phyloP scores from a whole-genome alignment of 2,329 filamentous ascomycete genomes.

The Davidsoniella eucalypti region DNA sequence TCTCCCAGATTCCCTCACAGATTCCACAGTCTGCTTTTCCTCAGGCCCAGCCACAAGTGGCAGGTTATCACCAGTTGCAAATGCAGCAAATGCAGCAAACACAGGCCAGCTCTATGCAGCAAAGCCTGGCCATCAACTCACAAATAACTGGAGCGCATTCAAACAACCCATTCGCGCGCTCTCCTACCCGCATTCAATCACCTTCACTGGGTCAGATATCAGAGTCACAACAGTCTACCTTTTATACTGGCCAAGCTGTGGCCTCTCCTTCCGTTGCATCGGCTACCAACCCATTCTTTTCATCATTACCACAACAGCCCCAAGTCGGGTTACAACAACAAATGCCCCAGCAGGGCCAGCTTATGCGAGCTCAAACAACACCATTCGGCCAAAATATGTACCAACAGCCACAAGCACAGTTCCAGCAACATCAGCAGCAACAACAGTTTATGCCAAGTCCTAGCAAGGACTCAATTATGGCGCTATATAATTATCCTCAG shows the following conservation, averaged over 20 bases:
- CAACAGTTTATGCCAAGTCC: constrained; percentile 26
- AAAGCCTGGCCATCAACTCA: constrained; percentile 26
- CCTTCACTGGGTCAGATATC: constrained; percentile 34
- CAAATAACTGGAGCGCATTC: constrained; percentile 20
- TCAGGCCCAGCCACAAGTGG: constrained; percentile 15
- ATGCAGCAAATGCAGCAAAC: constrained; percentile 26
- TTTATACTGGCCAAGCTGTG: constrained; percentile 18
- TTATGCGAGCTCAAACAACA: constrained; percentile 3
- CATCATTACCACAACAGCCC: constrained; percentile 17
- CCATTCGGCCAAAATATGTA: constrained; percentile 14
- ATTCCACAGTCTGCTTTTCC: not conserved
- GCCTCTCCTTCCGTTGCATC: constrained; percentile 3
- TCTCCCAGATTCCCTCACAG: constrained; percentile 1
- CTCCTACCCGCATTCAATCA: constrained; percentile 33
- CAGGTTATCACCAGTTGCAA: constrained; percentile 12
- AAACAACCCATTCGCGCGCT: constrained; percentile 34
- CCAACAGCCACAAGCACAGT: constrained; percentile 12
- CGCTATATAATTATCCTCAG: constrained; percentile 48
- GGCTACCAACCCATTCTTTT: constrained; percentile 23
- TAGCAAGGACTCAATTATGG: constrained; percentile 60
- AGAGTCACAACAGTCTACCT: constrained; percentile 30
- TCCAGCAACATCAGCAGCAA: constrained; percentile 20
- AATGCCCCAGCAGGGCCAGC: constrained; percentile 13
- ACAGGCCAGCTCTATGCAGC: constrained; percentile 12
- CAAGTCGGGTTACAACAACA: constrained; percentile 13